Percentiles rank a stretch among this genome's conserved stretches.
These are phyloP conservation scores for Camellia japonica DNA, from an alignment of 148 eudicot species.

Conservation along the genomic window DNA sequence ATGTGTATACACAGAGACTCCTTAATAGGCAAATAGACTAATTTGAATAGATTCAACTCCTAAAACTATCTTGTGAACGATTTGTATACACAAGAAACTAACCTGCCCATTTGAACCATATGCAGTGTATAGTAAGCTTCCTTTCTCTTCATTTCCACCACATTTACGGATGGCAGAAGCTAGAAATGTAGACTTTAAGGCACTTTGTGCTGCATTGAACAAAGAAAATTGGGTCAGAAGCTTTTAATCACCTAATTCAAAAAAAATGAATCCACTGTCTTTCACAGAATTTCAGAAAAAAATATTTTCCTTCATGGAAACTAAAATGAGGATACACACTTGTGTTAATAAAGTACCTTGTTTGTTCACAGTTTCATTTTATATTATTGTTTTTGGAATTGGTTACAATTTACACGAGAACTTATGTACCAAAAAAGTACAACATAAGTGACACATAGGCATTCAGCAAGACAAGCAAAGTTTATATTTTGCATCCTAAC, in stretches of 20 bases:
- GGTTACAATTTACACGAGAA: not conserved
- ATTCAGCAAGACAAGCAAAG: not conserved
- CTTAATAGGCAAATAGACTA: not conserved
- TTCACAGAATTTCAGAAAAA: not conserved
- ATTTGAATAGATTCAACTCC: too few species aligned
- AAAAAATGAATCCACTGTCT: not conserved
- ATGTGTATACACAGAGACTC: not conserved
- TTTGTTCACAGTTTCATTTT: not conserved
- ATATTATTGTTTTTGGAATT: not conserved
- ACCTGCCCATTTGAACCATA: constrained; percentile 98
- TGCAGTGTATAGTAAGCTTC: constrained; percentile 65
- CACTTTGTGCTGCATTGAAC: constrained; percentile 74
- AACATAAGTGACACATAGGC: not conserved
- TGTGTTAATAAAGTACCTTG: not conserved
- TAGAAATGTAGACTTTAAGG: constrained; percentile 70
- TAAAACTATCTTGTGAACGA: not conserved
- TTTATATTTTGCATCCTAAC: not conserved
- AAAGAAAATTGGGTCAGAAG: constrained; percentile 12
- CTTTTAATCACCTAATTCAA: not conserved
- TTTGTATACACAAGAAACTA: constrained; percentile 7
- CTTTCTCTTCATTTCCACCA: constrained; percentile 97
- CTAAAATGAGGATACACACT: not conserved
- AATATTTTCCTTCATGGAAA: not conserved
- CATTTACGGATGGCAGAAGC: constrained; percentile 93
- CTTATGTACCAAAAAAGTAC: not conserved